phyloP scores from a whole-genome alignment of 495 filamentous ascomycete genomes.

The Hyaloscypha finlandica region DNA sequence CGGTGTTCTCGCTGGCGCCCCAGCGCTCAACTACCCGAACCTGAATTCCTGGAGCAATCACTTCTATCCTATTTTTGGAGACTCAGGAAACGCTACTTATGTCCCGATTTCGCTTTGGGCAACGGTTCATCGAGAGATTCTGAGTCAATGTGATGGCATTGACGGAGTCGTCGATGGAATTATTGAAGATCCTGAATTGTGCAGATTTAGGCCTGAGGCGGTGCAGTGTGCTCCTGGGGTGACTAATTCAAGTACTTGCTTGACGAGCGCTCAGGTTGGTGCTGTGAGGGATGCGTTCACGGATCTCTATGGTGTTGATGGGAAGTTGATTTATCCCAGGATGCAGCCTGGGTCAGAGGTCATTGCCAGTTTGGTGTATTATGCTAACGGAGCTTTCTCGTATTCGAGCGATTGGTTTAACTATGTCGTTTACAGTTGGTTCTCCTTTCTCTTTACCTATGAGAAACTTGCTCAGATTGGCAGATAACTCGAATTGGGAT shows the following conservation, averaged over 20 bases:
- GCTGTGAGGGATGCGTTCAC: slow-evolving; percentile 50
- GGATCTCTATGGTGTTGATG: slow-evolving; percentile 47
- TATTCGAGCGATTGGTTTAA: slow-evolving; percentile 42
- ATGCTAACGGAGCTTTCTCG: slow-evolving; percentile 26
- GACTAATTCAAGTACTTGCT: slow-evolving; percentile 46
- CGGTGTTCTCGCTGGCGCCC: slow-evolving; percentile 64
- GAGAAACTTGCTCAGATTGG: not conserved
- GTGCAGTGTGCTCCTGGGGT: slow-evolving; percentile 49
- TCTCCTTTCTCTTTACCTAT: not conserved
- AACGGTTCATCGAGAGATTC: slow-evolving; percentile 56
- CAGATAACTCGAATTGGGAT: slow-evolving; percentile 48
- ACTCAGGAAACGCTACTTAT: slow-evolving; percentile 49
- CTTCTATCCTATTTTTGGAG: slow-evolving; percentile 52
- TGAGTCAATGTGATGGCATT: slow-evolving; percentile 62
- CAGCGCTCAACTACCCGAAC: slow-evolving; percentile 51
- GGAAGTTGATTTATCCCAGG: slow-evolving; percentile 54
- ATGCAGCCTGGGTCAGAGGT: slow-evolving; percentile 40
- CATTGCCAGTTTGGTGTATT: slow-evolving; percentile 29
- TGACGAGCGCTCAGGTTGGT: slow-evolving; percentile 49
- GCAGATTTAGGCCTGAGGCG: slow-evolving; percentile 52
- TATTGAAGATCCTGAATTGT: slow-evolving; percentile 61
- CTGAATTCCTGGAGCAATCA: slow-evolving; percentile 43
- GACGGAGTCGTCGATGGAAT: slow-evolving; percentile 68
- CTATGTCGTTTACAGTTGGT: slow-evolving; percentile 53
- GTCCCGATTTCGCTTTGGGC: slow-evolving; percentile 58